Percentiles rank a stretch among this genome's conserved stretches.
phyloP scores from a whole-genome alignment of 805 yeast genomes.

The Wickerhamiella azymoides region DNA sequence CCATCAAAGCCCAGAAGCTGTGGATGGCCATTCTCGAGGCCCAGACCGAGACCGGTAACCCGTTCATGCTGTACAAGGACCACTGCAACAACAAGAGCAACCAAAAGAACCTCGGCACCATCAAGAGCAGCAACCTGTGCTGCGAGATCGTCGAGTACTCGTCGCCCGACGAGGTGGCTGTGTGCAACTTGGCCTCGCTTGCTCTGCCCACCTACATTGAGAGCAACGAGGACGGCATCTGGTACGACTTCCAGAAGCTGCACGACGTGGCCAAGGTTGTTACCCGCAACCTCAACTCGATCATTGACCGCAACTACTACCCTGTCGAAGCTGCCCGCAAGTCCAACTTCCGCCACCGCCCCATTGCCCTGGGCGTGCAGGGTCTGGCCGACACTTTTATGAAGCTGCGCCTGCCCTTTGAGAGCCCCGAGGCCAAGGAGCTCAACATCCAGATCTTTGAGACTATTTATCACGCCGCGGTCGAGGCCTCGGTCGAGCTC shows the following conservation, averaged over 20 bases:
- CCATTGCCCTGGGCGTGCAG: slow-evolving; percentile 96
- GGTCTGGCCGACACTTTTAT: slow-evolving; percentile 87
- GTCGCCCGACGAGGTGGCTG: slow-evolving; percentile 85
- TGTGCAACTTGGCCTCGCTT: slow-evolving; percentile 84
- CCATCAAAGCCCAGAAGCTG: slow-evolving; percentile 72
- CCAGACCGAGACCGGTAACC: slow-evolving; percentile 94
- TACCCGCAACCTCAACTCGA: slow-evolving; percentile 60
- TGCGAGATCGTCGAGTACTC: slow-evolving; percentile 91
- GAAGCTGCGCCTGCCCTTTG: slow-evolving; percentile 72
- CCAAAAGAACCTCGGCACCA: slow-evolving; percentile 83
- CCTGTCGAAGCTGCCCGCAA: slow-evolving; percentile 64
- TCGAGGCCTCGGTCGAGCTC: slow-evolving; percentile 75
- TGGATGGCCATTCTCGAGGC: slow-evolving; percentile 85
- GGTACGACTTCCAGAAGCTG: slow-evolving; percentile 58
- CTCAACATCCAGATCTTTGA: slow-evolving; percentile 81
- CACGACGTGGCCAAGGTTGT: slow-evolving; percentile 69
- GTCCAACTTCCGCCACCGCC: slow-evolving; percentile 76
- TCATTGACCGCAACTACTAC: slow-evolving; percentile 75
- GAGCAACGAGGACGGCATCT: slow-evolving; percentile 33
- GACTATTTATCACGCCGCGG: slow-evolving; percentile 87
- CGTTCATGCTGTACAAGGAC: slow-evolving; percentile 89
- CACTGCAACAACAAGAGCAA: slow-evolving; percentile 77
- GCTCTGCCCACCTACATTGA: slow-evolving; percentile 62
- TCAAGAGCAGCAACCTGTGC: slow-evolving; percentile 87
- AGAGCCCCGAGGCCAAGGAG: slow-evolving; percentile 59